phyloP scores from a whole-genome alignment of 768 basidiomycete species.

The Lyophyllum atratum region DNA sequence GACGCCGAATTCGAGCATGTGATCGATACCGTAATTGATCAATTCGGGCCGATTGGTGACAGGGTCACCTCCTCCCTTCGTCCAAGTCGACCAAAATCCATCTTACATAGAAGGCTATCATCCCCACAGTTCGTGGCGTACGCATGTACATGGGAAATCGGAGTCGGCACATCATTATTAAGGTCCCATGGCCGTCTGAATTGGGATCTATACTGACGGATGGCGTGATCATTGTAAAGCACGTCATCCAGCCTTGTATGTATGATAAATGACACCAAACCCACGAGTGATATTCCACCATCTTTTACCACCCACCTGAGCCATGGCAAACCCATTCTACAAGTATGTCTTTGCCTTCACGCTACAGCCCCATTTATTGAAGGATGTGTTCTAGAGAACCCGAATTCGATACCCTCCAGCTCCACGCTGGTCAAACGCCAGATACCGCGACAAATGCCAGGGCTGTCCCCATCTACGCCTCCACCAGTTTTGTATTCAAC shows the following conservation, averaged over 20 bases:
- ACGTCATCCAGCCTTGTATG: neutral
- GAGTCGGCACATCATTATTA: neutral
- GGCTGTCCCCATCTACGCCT: constrained; percentile 77
- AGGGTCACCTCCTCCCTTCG: too few relatives aligned
- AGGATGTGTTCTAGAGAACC: constrained; percentile 42
- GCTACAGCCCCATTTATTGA: neutral
- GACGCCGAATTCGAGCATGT: too few relatives aligned
- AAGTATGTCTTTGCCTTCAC: neutral
- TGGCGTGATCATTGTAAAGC: neutral
- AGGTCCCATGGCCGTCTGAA: neutral
- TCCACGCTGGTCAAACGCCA: constrained; percentile 72
- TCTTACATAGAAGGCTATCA: neutral
- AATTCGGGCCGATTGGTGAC: too few relatives aligned
- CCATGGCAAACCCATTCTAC: constrained; percentile 4
- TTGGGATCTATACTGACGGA: neutral
- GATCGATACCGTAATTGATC: too few relatives aligned
- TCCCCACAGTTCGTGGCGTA: neutral
- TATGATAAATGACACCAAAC: neutral
- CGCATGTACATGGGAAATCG: neutral
- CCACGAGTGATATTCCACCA: neutral
- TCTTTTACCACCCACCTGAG: neutral
- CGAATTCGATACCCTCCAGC: constrained; percentile 79
- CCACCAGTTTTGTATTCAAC: constrained; percentile 76
- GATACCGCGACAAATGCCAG: constrained; percentile 71
- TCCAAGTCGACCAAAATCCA: too few relatives aligned